Conservation (phyloP, 177 flowering plant genomes). For the Vitis hybrid region DNA sequence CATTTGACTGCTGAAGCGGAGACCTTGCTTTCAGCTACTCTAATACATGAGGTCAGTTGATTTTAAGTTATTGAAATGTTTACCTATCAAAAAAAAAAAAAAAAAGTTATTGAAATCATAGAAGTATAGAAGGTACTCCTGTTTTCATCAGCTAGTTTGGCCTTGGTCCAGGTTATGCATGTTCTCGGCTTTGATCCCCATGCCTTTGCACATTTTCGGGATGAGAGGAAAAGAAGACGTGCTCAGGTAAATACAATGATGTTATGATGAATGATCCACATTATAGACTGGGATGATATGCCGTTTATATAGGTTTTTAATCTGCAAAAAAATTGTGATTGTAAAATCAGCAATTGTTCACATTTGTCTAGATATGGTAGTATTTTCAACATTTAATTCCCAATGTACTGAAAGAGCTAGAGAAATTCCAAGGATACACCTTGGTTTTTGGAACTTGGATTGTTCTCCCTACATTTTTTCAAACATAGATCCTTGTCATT, state of each 20-base stretch:
- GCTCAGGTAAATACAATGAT: slow-evolving; percentile 47
- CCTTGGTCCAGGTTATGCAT: slow-evolving; percentile 79
- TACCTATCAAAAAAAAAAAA: too few species aligned
- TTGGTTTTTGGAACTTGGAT: too few species aligned
- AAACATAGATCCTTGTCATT: neutral
- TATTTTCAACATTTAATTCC: too few species aligned
- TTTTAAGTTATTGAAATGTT: neutral
- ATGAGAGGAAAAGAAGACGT: slow-evolving; percentile 97
- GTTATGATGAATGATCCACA: too few species aligned
- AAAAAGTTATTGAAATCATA: neutral
- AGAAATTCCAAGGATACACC: too few species aligned
- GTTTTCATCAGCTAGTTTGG: slow-evolving; percentile 12
- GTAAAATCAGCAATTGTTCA: too few species aligned
- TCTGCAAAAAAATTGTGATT: too few species aligned
- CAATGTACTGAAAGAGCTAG: too few species aligned
- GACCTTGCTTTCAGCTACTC: slow-evolving; percentile 94
- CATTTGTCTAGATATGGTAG: too few species aligned
- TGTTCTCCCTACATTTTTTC: neutral
- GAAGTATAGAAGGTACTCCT: neutral
- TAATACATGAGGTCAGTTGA: slow-evolving; percentile 83
- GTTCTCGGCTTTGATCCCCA: slow-evolving; percentile 99
- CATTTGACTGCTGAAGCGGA: slow-evolving; percentile 99
- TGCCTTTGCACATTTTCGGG: slow-evolving; percentile 98
- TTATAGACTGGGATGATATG: too few species aligned
- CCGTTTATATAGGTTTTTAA: too few species aligned